Conservation (phyloP, 1,139 yeast genomes). For the Suhomyces wounanorum region DNA sequence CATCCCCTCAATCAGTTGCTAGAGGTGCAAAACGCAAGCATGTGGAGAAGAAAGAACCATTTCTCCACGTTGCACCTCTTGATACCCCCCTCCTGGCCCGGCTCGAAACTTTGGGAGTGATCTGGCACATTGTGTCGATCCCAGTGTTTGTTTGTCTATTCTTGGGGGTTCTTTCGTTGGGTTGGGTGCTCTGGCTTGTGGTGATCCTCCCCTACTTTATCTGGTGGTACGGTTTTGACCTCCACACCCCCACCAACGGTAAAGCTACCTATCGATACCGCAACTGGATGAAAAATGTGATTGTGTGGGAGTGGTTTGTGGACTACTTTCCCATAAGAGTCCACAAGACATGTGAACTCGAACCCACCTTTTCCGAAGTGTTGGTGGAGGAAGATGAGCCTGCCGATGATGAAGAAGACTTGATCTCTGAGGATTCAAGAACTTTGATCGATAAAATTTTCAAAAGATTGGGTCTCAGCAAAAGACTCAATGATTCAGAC, state of each 20-base stretch:
- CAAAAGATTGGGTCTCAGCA: slow-evolving; percentile 40
- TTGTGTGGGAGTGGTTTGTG: slow-evolving; percentile 74
- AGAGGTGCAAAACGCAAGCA: neutral
- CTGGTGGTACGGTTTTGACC: slow-evolving; percentile 59
- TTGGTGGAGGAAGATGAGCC: slow-evolving; percentile 25
- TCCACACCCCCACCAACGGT: slow-evolving; percentile 75
- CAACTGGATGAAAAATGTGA: slow-evolving; percentile 55
- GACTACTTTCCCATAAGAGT: slow-evolving; percentile 77
- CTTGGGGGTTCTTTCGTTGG: slow-evolving; percentile 56
- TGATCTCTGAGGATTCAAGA: slow-evolving; percentile 40
- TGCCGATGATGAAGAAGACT: slow-evolving; percentile 48
- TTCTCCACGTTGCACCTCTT: slow-evolving; percentile 50
- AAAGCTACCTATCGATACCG: slow-evolving; percentile 60
- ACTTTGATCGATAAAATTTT: slow-evolving; percentile 42
- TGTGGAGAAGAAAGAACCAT: neutral
- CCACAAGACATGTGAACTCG: slow-evolving; percentile 70
- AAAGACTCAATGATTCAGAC: slow-evolving; percentile 38
- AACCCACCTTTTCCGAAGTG: slow-evolving; percentile 66
- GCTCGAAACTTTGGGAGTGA: slow-evolving; percentile 68
- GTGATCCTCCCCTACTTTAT: slow-evolving; percentile 54
- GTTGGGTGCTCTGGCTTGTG: slow-evolving; percentile 72
- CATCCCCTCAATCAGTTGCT: neutral
- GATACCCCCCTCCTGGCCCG: slow-evolving; percentile 59
- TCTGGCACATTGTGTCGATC: slow-evolving; percentile 77
- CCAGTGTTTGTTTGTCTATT: slow-evolving; percentile 59